Evolutionary conservation across 2,329 filamentous ascomycete species (phyloP).

Genomic region (Rutstroemia sp.): DNA sequence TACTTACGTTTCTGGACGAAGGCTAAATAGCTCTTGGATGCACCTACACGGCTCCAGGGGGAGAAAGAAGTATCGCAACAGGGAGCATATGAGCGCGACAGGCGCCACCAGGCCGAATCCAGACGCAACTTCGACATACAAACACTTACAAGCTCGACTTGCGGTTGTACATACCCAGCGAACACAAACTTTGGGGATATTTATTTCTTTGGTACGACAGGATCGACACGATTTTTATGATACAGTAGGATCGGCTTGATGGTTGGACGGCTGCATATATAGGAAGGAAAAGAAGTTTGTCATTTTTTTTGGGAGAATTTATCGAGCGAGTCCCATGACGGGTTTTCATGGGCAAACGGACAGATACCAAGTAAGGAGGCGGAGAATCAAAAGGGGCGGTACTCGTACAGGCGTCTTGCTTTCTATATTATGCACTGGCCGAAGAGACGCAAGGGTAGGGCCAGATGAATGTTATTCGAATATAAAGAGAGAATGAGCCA

Average conservation of each 20-base stretch:
- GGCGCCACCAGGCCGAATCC: background rate
- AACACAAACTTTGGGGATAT: background rate
- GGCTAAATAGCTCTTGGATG: background rate
- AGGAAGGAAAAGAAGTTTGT: background rate
- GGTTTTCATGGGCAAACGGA: background rate
- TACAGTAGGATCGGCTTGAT: background rate
- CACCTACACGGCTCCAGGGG: background rate
- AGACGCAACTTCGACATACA: slow-evolving; percentile 1
- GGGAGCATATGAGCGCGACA: background rate
- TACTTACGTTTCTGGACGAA: background rate
- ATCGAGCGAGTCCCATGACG: background rate
- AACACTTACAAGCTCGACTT: background rate
- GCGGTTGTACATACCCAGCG: slow-evolving; percentile 4
- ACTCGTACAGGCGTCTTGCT: background rate
- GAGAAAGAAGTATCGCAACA: background rate
- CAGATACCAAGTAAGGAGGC: background rate
- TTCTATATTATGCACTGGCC: too few species aligned
- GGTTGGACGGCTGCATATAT: background rate
- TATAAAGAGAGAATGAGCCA: too few species aligned
- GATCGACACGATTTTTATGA: background rate
- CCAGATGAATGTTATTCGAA: too few species aligned
- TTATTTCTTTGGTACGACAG: background rate
- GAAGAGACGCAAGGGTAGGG: too few species aligned
- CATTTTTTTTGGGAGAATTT: background rate
- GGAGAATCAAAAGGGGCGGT: background rate